Percentiles rank a stretch among this genome's conserved stretches.
phyloP scores from a whole-genome alignment of 2,329 filamentous ascomycete species.

The Apiospora hydei region DNA sequence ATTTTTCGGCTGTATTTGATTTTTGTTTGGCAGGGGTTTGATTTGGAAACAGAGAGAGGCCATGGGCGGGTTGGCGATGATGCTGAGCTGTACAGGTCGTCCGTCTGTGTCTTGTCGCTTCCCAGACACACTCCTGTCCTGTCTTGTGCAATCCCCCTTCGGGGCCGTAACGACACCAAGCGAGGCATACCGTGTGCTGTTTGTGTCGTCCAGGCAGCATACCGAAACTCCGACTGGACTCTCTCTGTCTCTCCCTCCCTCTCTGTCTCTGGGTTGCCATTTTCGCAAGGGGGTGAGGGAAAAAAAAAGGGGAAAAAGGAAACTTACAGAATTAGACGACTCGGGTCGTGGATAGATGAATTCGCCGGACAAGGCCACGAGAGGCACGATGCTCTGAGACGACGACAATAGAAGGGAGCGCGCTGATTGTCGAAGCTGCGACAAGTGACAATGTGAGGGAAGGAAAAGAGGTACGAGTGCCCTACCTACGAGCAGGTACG shows the following conservation, averaged over 20 bases:
- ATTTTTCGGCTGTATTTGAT: no score
- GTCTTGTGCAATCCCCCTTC: conserved; percentile 16
- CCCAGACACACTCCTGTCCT: not conserved
- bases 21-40: not conserved
- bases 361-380: conserved; percentile 19
- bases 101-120: conserved; percentile 7
- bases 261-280: not conserved
- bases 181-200: conserved; percentile 24
- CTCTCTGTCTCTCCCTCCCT: not conserved
- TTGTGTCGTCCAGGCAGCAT: conserved; percentile 20
- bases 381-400: conserved; percentile 21
- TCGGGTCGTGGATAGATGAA: not conserved
- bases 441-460: conserved; percentile 22
- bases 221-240: conserved; percentile 7
- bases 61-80: not conserved
- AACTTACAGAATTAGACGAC: conserved; percentile 21
- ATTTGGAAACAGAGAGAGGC: not conserved
- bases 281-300: not conserved
- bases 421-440: conserved; percentile 21
- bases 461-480: conserved; percentile 18
- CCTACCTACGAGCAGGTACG: conserved; percentile 3
- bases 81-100: conserved; percentile 7
- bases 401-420: conserved; percentile 22
- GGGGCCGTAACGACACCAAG: conserved; percentile 13
- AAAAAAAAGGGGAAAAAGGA: not conserved